Base-by-base conservation (phyloP, 257 asterid genomes). In the Solanum pinnatisectum region DNA sequence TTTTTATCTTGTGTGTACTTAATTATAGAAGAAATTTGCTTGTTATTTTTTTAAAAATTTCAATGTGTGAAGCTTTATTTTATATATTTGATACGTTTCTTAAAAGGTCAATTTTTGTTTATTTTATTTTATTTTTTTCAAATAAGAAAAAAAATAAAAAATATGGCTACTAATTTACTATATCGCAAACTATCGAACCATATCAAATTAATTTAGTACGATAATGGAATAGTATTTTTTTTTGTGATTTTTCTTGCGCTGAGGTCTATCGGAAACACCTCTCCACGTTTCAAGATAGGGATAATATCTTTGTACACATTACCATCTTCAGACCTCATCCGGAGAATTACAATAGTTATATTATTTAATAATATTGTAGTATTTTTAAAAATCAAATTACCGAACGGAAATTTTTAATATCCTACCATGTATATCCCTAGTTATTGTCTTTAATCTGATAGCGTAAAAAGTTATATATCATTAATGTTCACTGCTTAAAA, bases 331-430 rank as follows among this genome's bases (percentile, higher is more conserved):
- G 1, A 59, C 27, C 67, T 52, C 67, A 59, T 8, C 25, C 5
- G 1, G 25, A 22, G 12, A 20, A 20, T 20, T 22, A 59, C 12
- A 59, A 0, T 59, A 7, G 9, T 8, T 59, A 8, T 59, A 8
- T 59, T 59, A 22, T 20, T 59, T 20, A 59, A 60, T 60, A 13
- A 3, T 60, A 60, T 59, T 15, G 8, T 49, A 59, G 5, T 59
- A 20, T 59, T 59, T 20, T 59, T 20, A 8, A 59, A 20, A 59
- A 59, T 59, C 2, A 59, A 59, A 59, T 59, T 59, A 59, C 4
- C 67, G 0, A 20, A 59, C 4, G 5, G 0, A 59, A 20, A 0
- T 8, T 59, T 59, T 3, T 8, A 59, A 20, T 46, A 46, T 1
- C 59, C 20, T 46, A 46, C 6, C 59, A 46, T 13, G 20, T 0